phyloP scores from a whole-genome alignment of 1,284 basidiomycete genomes.

The Cerrena zonata region DNA sequence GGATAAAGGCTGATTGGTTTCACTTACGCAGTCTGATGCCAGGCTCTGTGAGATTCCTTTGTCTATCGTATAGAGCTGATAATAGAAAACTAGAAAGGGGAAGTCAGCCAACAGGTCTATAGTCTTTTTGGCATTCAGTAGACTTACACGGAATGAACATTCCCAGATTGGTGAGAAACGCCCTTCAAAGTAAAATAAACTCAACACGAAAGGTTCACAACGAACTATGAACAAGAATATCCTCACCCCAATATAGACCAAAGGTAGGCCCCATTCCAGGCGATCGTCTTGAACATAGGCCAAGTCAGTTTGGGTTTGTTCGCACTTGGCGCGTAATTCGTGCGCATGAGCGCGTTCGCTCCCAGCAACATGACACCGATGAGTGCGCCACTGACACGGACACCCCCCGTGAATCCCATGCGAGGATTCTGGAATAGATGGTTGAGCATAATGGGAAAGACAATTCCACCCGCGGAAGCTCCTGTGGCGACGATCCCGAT shows the following conservation, averaged over 20 bases:
- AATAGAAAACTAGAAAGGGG: conserved; percentile 42
- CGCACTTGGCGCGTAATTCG: conserved; percentile 29
- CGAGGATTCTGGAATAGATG: conserved; percentile 26
- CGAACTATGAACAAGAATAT: neutral
- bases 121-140: conserved; percentile 2
- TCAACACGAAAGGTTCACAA: neutral
- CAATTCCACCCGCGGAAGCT: conserved; percentile 43
- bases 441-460: conserved; percentile 49
- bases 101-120: conserved; percentile 1
- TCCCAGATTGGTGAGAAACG: conserved; percentile 41
- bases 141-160: conserved; percentile 46
- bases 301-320: conserved; percentile 9
- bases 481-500: conserved; percentile 48
- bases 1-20: neutral
- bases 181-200: conserved; percentile 20
- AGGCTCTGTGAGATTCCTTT: conserved; percentile 35
- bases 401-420: conserved; percentile 35
- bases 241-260: conserved; percentile 39
- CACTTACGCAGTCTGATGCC: conserved; percentile 45
- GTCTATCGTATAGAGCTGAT: conserved; percentile 45
- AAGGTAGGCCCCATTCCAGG: conserved; percentile 39
- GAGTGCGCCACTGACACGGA: conserved; percentile 37
- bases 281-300: conserved; percentile 22
- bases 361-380: conserved; percentile 32
- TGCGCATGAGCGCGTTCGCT: conserved; percentile 38